Evolutionary conservation across 176 grass and related monocot genomes (phyloP).

Genomic region (Alloteropsis semialata): DNA sequence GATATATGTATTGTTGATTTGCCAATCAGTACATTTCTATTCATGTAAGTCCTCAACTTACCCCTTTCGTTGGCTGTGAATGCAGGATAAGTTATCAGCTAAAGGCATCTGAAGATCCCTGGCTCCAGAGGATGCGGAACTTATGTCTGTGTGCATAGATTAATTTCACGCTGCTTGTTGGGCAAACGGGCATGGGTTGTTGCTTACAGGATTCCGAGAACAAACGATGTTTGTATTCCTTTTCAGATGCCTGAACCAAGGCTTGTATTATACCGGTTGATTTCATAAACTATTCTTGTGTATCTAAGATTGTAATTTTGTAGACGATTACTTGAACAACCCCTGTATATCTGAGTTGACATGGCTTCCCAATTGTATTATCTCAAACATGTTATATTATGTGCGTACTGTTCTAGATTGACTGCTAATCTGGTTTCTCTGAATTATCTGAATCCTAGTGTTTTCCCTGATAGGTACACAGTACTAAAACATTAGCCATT

Average conservation of each 20-base stretch:
- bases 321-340: background rate
- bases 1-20: background rate
- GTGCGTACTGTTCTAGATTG: background rate
- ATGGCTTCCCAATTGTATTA: constrained; percentile 10
- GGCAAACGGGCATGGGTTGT: constrained; percentile 20
- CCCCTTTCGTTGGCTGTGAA: background rate
- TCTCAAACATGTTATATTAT: background rate
- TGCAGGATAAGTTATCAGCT: constrained; percentile 32
- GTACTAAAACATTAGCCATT: background rate
- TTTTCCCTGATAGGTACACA: no score
- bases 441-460: background rate
- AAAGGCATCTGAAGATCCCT: constrained; percentile 33
- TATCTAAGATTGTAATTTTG: constrained; percentile 50
- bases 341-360: constrained; percentile 40
- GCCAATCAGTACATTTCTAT: background rate
- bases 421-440: background rate
- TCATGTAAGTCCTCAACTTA: background rate
- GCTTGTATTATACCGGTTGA: constrained; percentile 49
- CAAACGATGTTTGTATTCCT: constrained; percentile 25
- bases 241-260: background rate
- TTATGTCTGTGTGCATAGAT: constrained; percentile 20
- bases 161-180: constrained; percentile 21
- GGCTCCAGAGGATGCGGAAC: constrained; percentile 21
- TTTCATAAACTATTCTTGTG: constrained; percentile 39
- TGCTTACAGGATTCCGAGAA: constrained; percentile 21